These are phyloP conservation scores for Knoxia roxburghii DNA, from an alignment of 257 asterid genomes.

Conservation along the genomic window DNA sequence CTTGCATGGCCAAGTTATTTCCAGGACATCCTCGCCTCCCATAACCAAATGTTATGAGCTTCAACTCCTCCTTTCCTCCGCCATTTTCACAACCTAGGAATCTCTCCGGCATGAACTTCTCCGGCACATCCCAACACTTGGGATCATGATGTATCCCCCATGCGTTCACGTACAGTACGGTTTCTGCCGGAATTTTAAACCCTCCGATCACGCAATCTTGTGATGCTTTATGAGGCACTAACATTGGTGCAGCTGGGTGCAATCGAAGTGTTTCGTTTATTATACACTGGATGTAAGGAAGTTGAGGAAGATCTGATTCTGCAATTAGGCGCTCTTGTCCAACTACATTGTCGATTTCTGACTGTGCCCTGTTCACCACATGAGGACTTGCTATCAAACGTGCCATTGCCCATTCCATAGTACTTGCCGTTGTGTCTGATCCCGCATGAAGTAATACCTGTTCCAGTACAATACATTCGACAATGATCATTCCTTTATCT, in stretches of 20 bases:
- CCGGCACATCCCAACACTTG: constrained; percentile 47
- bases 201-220: constrained; percentile 54
- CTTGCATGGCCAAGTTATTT: constrained; percentile 45
- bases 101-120: constrained; percentile 54
- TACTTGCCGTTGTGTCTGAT: constrained; percentile 28
- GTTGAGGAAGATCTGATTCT: constrained; percentile 29
- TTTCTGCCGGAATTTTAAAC: constrained; percentile 38
- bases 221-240: constrained; percentile 57
- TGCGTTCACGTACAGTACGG: constrained; percentile 46
- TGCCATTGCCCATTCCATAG: constrained; percentile 34
- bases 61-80: constrained; percentile 29
- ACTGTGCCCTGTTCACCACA: constrained; percentile 25
- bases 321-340: constrained; percentile 22
- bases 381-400: constrained; percentile 21
- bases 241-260: constrained; percentile 50
- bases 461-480: not conserved
- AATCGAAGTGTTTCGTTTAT: constrained; percentile 57
- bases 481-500: no score
- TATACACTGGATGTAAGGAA: constrained; percentile 47
- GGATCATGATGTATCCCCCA: constrained; percentile 71
- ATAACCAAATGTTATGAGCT: constrained; percentile 46
- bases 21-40: constrained; percentile 82
- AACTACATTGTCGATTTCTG: constrained; percentile 23
- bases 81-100: constrained; percentile 15
- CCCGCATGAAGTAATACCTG: constrained; percentile 41